Evolutionary conservation across 2,329 filamentous ascomycete genomes (phyloP).

Genomic region (Aspergillus alliaceus): DNA sequence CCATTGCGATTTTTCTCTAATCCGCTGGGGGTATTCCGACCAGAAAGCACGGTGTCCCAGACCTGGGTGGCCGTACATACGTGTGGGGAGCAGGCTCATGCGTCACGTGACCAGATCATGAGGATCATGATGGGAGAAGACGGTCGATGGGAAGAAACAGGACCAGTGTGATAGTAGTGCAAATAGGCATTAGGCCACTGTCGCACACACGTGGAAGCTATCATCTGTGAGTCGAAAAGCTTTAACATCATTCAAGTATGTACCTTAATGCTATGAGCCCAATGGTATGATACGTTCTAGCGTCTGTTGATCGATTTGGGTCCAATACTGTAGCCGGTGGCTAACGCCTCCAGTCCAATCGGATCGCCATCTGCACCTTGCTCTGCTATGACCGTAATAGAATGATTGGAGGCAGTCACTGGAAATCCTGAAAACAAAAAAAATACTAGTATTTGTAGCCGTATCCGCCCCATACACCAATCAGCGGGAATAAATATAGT

Average conservation of each 20-base stretch:
- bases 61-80: neutral
- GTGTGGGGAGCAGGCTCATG: neutral
- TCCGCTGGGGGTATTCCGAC: slow-evolving; percentile 3
- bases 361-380: neutral
- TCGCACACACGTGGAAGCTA: slow-evolving; percentile 20
- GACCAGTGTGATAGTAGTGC: slow-evolving; percentile 10
- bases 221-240: slow-evolving; percentile 10
- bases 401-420: neutral
- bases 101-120: neutral
- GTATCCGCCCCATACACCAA: neutral
- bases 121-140: neutral
- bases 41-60: neutral
- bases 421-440: neutral
- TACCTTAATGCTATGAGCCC: neutral
- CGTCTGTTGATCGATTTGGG: slow-evolving; percentile 5
- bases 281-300: slow-evolving; percentile 22
- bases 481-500: neutral
- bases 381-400: neutral
- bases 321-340: slow-evolving; percentile 16
- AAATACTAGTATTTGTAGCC: neutral
- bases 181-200: slow-evolving; percentile 28
- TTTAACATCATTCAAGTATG: neutral
- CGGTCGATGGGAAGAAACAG: neutral
- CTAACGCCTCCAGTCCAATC: slow-evolving; percentile 32
- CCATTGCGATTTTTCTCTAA: slow-evolving; percentile 2